Evolutionary conservation across 768 basidiomycete species (phyloP).

Genomic region (Trametes coccinea): DNA sequence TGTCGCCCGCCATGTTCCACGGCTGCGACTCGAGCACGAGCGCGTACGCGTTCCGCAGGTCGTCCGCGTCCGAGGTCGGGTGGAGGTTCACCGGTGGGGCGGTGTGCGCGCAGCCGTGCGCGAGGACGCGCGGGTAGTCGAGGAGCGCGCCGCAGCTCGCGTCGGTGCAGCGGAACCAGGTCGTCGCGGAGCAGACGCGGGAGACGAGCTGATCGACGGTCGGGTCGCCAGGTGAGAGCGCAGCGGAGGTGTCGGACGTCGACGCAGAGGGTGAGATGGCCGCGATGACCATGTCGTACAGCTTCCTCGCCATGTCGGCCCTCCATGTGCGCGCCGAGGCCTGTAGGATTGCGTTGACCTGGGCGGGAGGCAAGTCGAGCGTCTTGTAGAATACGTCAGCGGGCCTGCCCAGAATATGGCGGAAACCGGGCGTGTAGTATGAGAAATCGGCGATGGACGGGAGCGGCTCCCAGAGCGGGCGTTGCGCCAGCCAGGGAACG

Average conservation of each 20-base stretch:
- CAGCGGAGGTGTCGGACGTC: not conserved
- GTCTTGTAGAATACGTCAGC: not conserved
- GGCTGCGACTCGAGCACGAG: constrained; percentile 9
- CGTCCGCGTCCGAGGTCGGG: constrained; percentile 1
- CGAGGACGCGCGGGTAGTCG: constrained; percentile 7
- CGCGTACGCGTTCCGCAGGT: constrained; percentile 14
- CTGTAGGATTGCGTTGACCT: not conserved
- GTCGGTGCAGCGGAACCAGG: constrained; percentile 17
- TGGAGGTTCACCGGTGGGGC: not conserved
- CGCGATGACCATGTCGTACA: not conserved
- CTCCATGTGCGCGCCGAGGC: not conserved
- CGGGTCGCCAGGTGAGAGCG: not conserved
- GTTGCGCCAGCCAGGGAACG: constrained; percentile 1
- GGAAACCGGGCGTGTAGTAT: constrained; percentile 2
- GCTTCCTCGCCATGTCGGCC: not conserved
- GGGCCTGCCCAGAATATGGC: not conserved
- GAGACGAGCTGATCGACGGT: not conserved
- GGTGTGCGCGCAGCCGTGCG: constrained; percentile 9
- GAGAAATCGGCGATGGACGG: constrained; percentile 14
- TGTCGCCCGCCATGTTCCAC: constrained; percentile 10
- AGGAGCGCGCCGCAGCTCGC: constrained; percentile 7
- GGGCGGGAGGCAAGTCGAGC: not conserved
- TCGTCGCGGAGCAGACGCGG: not conserved
- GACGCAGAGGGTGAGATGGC: not conserved
- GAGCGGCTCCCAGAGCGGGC: constrained; percentile 4